Conservation (phyloP, 305 asterid genomes). For the Euphrasia arctica region DNA sequence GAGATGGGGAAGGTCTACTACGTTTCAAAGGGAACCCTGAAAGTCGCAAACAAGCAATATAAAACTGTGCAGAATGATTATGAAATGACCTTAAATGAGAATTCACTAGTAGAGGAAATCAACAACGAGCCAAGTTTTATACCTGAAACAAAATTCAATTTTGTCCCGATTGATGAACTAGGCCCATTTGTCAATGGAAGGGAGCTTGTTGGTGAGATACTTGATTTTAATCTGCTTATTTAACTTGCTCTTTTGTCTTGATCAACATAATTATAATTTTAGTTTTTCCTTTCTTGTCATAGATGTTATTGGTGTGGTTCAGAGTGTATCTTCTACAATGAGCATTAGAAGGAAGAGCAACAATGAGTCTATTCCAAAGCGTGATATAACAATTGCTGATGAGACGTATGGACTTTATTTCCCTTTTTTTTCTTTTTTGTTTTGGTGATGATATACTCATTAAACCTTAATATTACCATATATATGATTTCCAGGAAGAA, state of each 20-base stretch:
- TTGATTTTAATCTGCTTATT: background rate
- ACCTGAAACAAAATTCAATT: slow-evolving; percentile 69
- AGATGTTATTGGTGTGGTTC: slow-evolving; percentile 91
- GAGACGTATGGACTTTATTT: slow-evolving; percentile 50
- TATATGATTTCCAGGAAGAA: slow-evolving; percentile 55
- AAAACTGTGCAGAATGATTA: slow-evolving; percentile 81
- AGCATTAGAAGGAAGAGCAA: slow-evolving; percentile 79
- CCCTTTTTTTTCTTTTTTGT: background rate
- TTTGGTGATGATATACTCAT: background rate
- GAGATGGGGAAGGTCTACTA: slow-evolving; percentile 85
- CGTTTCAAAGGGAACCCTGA: slow-evolving; percentile 77
- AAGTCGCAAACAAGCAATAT: slow-evolving; percentile 88
- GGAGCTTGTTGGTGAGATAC: slow-evolving; percentile 77
- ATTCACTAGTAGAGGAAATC: slow-evolving; percentile 78
- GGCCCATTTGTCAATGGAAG: slow-evolving; percentile 83
- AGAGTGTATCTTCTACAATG: slow-evolving; percentile 70
- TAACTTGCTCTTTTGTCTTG: background rate
- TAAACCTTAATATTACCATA: background rate
- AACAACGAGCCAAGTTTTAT: slow-evolving; percentile 57
- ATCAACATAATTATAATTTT: background rate
- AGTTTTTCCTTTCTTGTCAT: slow-evolving; percentile 2
- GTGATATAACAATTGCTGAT: slow-evolving; percentile 92
- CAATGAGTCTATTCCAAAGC: slow-evolving; percentile 74
- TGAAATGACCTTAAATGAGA: slow-evolving; percentile 85
- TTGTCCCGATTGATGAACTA: slow-evolving; percentile 80